These are phyloP conservation scores for Escovopsis sp. DNA, from an alignment of 2,329 filamentous ascomycete genomes.

Conservation along the genomic window DNA sequence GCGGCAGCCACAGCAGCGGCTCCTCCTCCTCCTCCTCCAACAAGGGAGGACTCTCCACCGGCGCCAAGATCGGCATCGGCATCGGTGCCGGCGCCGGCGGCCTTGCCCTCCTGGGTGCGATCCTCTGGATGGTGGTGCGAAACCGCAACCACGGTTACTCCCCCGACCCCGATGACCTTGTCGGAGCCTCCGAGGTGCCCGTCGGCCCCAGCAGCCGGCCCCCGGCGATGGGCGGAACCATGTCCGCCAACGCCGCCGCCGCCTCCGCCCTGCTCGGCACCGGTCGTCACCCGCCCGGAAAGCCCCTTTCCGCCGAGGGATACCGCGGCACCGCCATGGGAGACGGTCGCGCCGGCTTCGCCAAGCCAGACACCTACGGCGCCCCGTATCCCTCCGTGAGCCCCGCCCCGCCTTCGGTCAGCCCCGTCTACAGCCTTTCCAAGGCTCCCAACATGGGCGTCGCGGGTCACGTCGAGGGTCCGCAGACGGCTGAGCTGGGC, in stretches of 20 bases:
- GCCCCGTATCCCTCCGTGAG: slow-evolving; percentile 13
- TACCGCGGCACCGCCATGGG: slow-evolving; percentile 25
- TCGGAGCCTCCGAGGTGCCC: slow-evolving; percentile 27
- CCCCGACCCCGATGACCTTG: slow-evolving; percentile 23
- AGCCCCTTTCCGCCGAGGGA: slow-evolving; percentile 15
- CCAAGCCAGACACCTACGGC: slow-evolving; percentile 22
- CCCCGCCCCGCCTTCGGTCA: slow-evolving; percentile 8
- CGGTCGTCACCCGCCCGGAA: slow-evolving; percentile 10
- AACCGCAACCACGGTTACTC: slow-evolving; percentile 17
- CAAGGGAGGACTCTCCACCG: slow-evolving; percentile 21
- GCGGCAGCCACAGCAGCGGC: slow-evolving; percentile 6
- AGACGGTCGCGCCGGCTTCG: slow-evolving; percentile 23
- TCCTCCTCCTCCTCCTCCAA: slow-evolving; percentile 6
- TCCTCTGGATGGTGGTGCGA: slow-evolving; percentile 17
- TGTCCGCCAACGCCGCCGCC: slow-evolving; percentile 15
- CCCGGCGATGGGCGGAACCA: slow-evolving; percentile 11
- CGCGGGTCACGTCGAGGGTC: neutral
- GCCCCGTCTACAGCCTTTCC: slow-evolving; percentile 3
- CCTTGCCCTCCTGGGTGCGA: slow-evolving; percentile 16
- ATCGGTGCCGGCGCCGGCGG: slow-evolving; percentile 23
- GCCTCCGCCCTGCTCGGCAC: slow-evolving; percentile 13
- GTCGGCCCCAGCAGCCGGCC: slow-evolving; percentile 15
- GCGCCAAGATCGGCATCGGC: slow-evolving; percentile 29
- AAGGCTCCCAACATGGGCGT: slow-evolving; percentile 8
- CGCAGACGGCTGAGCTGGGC: slow-evolving; percentile 16